phyloP scores from a whole-genome alignment of 768 basidiomycete genomes.

The Trichaptum fuscoviolaceum region DNA sequence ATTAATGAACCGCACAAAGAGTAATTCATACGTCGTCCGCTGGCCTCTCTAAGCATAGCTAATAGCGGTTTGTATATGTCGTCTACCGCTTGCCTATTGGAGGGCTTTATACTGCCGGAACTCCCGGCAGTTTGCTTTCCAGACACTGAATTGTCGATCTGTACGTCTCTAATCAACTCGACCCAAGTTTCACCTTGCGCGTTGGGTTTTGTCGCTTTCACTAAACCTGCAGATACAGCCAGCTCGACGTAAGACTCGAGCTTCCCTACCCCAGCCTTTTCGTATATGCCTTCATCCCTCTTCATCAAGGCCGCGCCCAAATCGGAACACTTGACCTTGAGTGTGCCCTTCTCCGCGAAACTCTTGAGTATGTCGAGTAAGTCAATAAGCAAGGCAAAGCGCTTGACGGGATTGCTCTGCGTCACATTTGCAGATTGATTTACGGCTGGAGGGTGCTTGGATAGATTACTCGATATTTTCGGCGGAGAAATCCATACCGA shows the following conservation, averaged over 20 bases:
- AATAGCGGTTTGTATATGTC: background rate
- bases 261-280: slow-evolving; percentile 32
- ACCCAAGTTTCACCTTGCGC: background rate
- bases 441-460: background rate
- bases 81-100: background rate
- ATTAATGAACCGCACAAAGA: background rate
- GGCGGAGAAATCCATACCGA: background rate
- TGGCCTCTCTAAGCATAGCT: background rate
- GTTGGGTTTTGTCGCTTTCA: background rate
- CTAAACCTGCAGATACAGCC: slow-evolving; percentile 20
- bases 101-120: no score
- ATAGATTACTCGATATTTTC: background rate
- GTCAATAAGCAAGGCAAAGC: background rate
- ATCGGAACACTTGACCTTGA: background rate
- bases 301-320: background rate
- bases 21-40: background rate
- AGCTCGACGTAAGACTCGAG: slow-evolving; percentile 37
- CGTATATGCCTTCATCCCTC: slow-evolving; percentile 23
- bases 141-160: background rate
- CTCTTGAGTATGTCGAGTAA: background rate
- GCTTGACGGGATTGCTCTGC: background rate
- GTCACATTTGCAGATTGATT: background rate
- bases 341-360: background rate
- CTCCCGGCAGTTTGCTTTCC: no score
- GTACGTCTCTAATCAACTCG: background rate